These are phyloP conservation scores for Apophysomyces sp. DNA, from an alignment of 371 early-diverging fungal genomes.

Conservation along the genomic window DNA sequence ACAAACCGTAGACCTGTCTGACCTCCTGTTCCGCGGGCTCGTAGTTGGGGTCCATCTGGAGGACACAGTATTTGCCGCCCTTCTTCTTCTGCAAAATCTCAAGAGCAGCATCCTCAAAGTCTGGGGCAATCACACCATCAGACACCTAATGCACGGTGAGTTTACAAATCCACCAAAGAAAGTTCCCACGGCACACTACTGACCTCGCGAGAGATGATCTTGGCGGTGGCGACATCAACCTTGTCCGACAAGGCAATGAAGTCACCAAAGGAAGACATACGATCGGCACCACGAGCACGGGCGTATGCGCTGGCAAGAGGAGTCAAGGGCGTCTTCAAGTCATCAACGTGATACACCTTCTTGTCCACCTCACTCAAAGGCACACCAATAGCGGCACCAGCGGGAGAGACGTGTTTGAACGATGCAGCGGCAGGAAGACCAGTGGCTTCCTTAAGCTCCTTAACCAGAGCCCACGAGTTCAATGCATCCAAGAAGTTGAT, in stretches of 20 bases:
- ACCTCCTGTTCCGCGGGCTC: conserved; percentile 84
- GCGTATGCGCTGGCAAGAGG: conserved; percentile 86
- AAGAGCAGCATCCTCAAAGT: conserved; percentile 84
- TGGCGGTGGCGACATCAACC: conserved; percentile 92
- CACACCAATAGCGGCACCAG: conserved; percentile 94
- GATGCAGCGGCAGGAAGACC: conserved; percentile 86
- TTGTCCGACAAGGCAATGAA: conserved; percentile 92
- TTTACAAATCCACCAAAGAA: background rate
- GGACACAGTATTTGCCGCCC: conserved; percentile 94
- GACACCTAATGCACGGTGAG: conserved; percentile 49
- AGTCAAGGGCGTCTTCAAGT: conserved; percentile 68
- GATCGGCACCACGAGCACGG: conserved; percentile 91
- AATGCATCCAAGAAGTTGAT: conserved; percentile 96
- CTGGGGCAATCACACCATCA: conserved; percentile 98
- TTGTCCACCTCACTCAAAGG: conserved; percentile 81
- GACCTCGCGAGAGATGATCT: conserved; percentile 88
- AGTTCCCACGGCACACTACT: background rate
- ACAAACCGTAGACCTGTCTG: conserved; percentile 93
- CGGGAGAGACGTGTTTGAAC: conserved; percentile 98
- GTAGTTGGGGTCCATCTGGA: conserved; percentile 90
- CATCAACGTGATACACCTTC: conserved; percentile 92
- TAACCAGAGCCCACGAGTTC: conserved; percentile 96
- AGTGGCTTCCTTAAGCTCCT: conserved; percentile 71
- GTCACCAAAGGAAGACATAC: conserved; percentile 98
- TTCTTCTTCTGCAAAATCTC: conserved; percentile 93